Evolutionary conservation across 768 basidiomycete genomes (phyloP), one percentile per base, ranked within the genome.

Genomic region (Tricholoma terreum): DNA sequence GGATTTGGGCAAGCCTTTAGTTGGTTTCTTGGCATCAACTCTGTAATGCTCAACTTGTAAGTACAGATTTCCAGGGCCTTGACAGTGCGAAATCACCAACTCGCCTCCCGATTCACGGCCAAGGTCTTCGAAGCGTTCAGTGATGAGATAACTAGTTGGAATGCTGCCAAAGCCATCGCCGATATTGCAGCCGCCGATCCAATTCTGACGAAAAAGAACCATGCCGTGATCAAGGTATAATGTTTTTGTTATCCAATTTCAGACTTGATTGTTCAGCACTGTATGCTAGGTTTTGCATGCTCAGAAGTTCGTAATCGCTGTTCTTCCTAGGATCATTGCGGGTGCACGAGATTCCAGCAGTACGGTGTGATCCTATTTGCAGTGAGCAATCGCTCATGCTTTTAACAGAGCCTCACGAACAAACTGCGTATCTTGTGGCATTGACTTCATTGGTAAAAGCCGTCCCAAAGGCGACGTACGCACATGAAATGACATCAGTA

Each of bases 381-480:
- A n/a, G 17, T 33, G 27, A 12, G 12, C 24, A 15, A 3, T 43
- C 2, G 19, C 30, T 55, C 33, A 33, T 33, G 12, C 31, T 14
- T 43, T 3, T 21, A 48, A 54, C 50, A 67, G 63, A 51, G 50
- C 15, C 80, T 1, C 67, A 65, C 10, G 73, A 77, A 58, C 89
- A 86, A 67, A 81, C 78, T 1, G 84, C 92, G 1, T 85, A 89
- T 68, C 81, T 98, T 2, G 85, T 94, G 34, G 93, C 93, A 3
- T 79, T 98, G 27, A 85, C 90, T 0, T 86, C 87, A 19, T 76
- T 98, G 8, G 82, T 98, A 60, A 86, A 84, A 58, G 82, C 89
- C 7, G 81, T 92, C 12, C 93, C 95, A 0, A 87, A 89, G 59
- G 77, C 85, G 3, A 73, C 90, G 12, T 94, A 92, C 64, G 73